A percentile compares a stretch with the other conserved stretches of the same genome.
Evolutionary conservation across 306 rosid genomes (phyloP).

Genomic region (Heteromeles arbutifolia): DNA sequence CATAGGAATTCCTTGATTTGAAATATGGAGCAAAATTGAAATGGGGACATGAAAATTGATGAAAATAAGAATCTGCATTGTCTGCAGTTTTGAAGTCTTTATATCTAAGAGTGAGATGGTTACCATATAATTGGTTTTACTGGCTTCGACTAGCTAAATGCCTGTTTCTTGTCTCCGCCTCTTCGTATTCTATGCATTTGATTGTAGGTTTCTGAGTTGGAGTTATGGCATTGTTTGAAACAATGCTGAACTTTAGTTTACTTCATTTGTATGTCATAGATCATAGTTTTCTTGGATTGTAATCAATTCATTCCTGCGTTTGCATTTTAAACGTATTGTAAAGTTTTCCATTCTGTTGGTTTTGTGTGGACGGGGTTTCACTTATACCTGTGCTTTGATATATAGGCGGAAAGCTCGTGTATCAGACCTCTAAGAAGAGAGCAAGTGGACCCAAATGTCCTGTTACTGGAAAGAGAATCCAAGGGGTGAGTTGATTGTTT

Average conservation of each 20-base stretch:
- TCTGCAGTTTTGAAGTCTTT: background rate
- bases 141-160: background rate
- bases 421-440: constrained; percentile 29
- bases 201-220: background rate
- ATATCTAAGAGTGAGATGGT: background rate
- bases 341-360: background rate
- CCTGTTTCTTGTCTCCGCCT: background rate
- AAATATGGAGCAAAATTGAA: background rate
- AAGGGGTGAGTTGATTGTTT: constrained; percentile 17
- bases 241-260: background rate
- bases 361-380: background rate
- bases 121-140: background rate
- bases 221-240: background rate
- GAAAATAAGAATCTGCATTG: background rate
- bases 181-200: background rate
- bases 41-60: background rate
- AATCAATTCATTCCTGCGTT: background rate
- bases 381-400: background rate
- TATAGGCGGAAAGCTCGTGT: constrained; percentile 26
- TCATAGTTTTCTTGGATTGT: background rate
- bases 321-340: background rate
- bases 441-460: constrained; percentile 32
- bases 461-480: constrained; percentile 29
- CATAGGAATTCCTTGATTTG: background rate
- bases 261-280: background rate